phyloP scores from a whole-genome alignment of 2,329 filamentous ascomycete species.

The Colletotrichum sp. region DNA sequence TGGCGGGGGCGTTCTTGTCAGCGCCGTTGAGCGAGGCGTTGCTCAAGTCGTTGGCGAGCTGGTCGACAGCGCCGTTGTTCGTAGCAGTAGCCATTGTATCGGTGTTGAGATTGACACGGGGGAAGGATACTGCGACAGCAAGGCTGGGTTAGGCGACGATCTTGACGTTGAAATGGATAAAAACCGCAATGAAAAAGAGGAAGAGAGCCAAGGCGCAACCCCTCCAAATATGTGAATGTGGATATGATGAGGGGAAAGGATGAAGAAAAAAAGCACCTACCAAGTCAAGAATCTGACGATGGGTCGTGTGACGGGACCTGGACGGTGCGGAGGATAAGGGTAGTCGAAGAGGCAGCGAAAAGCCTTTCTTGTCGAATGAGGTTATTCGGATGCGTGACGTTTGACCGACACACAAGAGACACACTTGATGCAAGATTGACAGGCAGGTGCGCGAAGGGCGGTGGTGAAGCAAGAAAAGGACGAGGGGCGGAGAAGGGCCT shows the following conservation, averaged over 20 bases:
- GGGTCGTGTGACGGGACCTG: constrained; percentile 9
- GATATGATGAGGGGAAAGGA: neutral
- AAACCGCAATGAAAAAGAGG: neutral
- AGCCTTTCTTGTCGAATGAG: constrained; percentile 13
- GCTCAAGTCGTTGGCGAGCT: constrained; percentile 80
- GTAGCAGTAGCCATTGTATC: constrained; percentile 66
- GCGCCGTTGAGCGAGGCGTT: constrained; percentile 73
- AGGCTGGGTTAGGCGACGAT: neutral
- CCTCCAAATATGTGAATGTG: neutral
- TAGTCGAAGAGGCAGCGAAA: neutral
- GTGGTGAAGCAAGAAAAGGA: constrained; percentile 20
- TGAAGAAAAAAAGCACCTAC: constrained; percentile 1
- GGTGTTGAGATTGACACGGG: constrained; percentile 22
- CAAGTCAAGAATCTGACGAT: constrained; percentile 19
- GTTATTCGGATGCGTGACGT: constrained; percentile 19
- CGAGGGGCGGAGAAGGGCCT: neutral
- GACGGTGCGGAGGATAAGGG: constrained; percentile 7
- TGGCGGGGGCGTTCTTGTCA: constrained; percentile 68
- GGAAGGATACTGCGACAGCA: constrained; percentile 15
- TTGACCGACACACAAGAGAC: constrained; percentile 23
- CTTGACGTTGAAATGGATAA: neutral
- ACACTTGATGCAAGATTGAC: constrained; percentile 19
- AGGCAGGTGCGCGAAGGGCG: constrained; percentile 21
- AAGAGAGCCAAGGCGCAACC: neutral
- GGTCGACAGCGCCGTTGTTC: constrained; percentile 70